Conservation (phyloP, 106 monocot genomes). For the Dendrobium officinale region DNA sequence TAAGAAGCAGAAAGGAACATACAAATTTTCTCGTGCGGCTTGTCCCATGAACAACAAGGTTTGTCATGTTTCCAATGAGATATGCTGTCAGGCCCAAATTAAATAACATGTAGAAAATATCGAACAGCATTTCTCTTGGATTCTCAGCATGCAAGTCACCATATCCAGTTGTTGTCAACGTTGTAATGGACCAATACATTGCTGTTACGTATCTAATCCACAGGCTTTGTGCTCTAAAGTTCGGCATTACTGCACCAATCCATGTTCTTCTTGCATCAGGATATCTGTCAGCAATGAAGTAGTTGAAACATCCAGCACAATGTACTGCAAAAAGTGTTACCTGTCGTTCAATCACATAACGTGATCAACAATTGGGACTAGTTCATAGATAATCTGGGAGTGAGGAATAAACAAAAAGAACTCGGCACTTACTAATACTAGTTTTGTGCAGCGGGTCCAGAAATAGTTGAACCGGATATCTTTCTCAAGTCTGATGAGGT, state of each 20-base stretch:
- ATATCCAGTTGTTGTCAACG: conserved; percentile 68
- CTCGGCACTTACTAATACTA: conserved; percentile 30
- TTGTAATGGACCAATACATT: conserved; percentile 81
- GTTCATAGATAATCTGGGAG: too few species aligned
- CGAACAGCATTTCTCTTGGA: conserved; percentile 63
- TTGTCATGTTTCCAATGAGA: conserved; percentile 82
- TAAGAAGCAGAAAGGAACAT: conserved; percentile 18
- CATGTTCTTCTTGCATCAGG: conserved; percentile 54
- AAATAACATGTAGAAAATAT: conserved; percentile 68
- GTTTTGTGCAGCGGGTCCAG: conserved; percentile 71
- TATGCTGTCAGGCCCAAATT: conserved; percentile 70
- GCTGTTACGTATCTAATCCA: conserved; percentile 66
- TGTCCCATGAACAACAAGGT: conserved; percentile 71
- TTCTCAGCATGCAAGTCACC: conserved; percentile 79
- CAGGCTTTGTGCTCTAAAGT: conserved; percentile 46
- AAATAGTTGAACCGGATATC: conserved; percentile 75
- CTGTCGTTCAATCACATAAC: conserved; percentile 17
- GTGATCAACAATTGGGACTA: background rate
- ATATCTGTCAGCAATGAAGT: conserved; percentile 63
- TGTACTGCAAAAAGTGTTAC: conserved; percentile 72
- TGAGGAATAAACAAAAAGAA: background rate
- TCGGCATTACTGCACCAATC: conserved; percentile 53
- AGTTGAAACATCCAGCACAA: conserved; percentile 73
- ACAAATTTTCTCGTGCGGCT: conserved; percentile 75
- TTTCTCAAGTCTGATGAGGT: conserved; percentile 47